These are phyloP conservation scores for Oryza glaberrima DNA, from an alignment of 176 grass and related monocot species.

Conservation along the genomic window DNA sequence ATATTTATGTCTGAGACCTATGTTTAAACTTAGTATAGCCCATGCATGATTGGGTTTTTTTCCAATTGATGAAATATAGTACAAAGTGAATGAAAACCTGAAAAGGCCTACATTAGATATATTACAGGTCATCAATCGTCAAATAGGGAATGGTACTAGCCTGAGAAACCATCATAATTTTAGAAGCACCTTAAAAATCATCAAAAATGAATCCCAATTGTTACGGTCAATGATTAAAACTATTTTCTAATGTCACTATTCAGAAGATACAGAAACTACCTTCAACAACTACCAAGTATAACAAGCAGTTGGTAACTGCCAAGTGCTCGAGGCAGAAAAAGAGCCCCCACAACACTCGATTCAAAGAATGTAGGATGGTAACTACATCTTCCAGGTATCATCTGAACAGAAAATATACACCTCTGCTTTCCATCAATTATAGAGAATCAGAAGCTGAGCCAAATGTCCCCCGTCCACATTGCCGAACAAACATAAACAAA, in stretches of 20 bases:
- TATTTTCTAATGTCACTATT: constrained; percentile 42
- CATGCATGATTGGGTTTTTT: background rate
- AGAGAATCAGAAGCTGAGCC: constrained; percentile 87
- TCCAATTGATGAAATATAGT: background rate
- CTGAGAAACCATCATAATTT: constrained; percentile 18
- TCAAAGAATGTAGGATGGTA: constrained; percentile 55
- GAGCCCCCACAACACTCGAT: constrained; percentile 39
- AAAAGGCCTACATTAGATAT: constrained; percentile 22
- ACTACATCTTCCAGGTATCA: constrained; percentile 53
- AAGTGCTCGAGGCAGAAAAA: constrained; percentile 51
- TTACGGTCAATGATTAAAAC: constrained; percentile 26
- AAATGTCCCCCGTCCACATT: constrained; percentile 72
- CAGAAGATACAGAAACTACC: constrained; percentile 60
- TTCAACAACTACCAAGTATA: constrained; percentile 49
- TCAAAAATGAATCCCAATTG: constrained; percentile 16
- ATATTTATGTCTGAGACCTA: background rate
- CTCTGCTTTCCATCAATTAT: constrained; percentile 53
- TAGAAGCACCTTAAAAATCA: constrained; percentile 27
- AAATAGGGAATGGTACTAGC: constrained; percentile 25
- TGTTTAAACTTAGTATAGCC: background rate
- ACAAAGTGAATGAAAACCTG: constrained; percentile 7
- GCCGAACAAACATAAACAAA: constrained; percentile 69
- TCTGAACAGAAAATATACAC: constrained; percentile 55
- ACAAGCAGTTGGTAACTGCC: constrained; percentile 42
- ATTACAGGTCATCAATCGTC: constrained; percentile 14